Conservation (phyloP, 768 basidiomycete genomes). For the Panellus pusillus region DNA sequence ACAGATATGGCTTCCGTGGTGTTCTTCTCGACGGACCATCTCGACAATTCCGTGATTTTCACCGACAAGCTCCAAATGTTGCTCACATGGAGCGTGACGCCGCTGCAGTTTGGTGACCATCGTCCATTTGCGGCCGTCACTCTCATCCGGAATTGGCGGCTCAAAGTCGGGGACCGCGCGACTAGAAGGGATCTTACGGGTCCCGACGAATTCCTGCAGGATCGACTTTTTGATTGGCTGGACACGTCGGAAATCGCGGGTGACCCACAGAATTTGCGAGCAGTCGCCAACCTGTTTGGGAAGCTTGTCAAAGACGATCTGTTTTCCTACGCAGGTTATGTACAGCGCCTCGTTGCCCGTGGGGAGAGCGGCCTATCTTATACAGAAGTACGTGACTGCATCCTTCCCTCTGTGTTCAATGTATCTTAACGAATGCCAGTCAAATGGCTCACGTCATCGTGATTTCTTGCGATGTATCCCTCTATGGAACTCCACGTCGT, state of each 20-base stretch:
- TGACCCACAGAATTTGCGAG: constrained; percentile 52
- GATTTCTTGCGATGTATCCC: constrained; percentile 74
- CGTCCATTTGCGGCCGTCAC: constrained; percentile 74
- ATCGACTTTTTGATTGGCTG: constrained; percentile 80
- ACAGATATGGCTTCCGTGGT: constrained; percentile 58
- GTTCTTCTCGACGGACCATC: constrained; percentile 55
- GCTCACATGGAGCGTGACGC: constrained; percentile 79
- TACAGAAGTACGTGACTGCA: constrained; percentile 43
- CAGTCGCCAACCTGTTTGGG: constrained; percentile 69
- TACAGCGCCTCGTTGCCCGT: constrained; percentile 79
- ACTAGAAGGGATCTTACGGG: constrained; percentile 59
- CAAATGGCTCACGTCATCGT: constrained; percentile 59
- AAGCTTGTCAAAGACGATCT: constrained; percentile 68
- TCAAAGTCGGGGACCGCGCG: constrained; percentile 61
- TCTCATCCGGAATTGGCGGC: constrained; percentile 63
- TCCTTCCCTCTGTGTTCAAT: not conserved
- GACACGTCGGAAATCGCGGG: constrained; percentile 64
- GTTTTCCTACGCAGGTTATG: constrained; percentile 74
- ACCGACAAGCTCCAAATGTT: constrained; percentile 71
- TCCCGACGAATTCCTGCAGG: constrained; percentile 67
- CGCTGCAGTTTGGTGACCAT: constrained; percentile 81
- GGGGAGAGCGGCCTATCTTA: constrained; percentile 63
- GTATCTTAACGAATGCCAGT: constrained; percentile 31
- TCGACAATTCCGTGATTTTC: constrained; percentile 45
- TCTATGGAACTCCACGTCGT: constrained; percentile 55